phyloP scores from a whole-genome alignment of 805 yeast species.

The Candida insectorum region DNA sequence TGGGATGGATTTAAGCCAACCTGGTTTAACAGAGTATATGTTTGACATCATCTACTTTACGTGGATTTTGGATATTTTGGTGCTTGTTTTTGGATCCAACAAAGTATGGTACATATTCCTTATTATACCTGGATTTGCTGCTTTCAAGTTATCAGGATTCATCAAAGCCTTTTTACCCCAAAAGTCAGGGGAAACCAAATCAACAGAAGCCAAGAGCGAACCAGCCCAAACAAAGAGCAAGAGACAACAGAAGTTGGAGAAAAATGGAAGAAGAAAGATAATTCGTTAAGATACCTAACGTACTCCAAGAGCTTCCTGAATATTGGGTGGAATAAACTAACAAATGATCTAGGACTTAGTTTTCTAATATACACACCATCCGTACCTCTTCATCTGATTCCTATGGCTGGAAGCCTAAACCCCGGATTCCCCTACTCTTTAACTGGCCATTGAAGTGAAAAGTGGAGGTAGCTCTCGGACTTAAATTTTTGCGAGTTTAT shows the following conservation, averaged over 20 bases:
- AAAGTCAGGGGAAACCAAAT: slow-evolving; percentile 3
- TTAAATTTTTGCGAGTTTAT: too few relatives aligned
- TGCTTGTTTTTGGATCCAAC: slow-evolving; percentile 52
- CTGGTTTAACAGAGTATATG: slow-evolving; percentile 69
- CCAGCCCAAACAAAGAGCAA: slow-evolving; percentile 13
- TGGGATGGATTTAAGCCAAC: slow-evolving; percentile 60
- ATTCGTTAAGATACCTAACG: slow-evolving; percentile 2
- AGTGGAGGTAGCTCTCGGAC: too few relatives aligned
- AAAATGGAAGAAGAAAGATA: slow-evolving; percentile 12
- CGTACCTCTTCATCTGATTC: too few relatives aligned
- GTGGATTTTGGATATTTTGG: slow-evolving; percentile 52
- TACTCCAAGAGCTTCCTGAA: too few relatives aligned
- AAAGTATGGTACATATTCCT: slow-evolving; percentile 56
- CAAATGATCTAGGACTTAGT: too few relatives aligned
- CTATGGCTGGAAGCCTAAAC: too few relatives aligned
- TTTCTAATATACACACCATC: too few relatives aligned
- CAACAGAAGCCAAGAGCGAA: slow-evolving; percentile 1
- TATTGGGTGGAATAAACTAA: too few relatives aligned
- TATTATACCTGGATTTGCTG: slow-evolving; percentile 52
- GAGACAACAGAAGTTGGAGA: slow-evolving; percentile 16
- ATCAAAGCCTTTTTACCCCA: slow-evolving; percentile 15
- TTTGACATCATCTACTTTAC: slow-evolving; percentile 69
- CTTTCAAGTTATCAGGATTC: slow-evolving; percentile 43
- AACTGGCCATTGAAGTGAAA: too few relatives aligned
- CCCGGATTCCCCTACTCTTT: too few relatives aligned